Evolutionary conservation across 2,329 filamentous ascomycete genomes (phyloP), one percentile per base, ranked within the genome.

Genomic region (Fusarium praegraminearum): DNA sequence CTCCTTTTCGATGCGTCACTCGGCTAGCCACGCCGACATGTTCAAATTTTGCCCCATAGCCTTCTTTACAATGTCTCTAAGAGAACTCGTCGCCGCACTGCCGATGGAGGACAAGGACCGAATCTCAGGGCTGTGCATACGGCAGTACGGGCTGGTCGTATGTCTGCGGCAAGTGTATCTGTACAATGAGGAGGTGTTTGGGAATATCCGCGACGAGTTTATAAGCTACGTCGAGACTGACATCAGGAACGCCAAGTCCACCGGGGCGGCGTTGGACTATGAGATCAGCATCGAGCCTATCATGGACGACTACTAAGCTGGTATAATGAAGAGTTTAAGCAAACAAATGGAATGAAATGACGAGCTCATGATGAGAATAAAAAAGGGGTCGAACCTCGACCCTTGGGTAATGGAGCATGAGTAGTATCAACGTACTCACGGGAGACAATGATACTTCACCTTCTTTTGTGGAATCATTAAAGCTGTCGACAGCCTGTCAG

Each of bases 221-320:
- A 18, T 52, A n/a, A 24, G 18, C 22, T n/a, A 22, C 18, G 52
- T 68, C 3, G 56, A 54, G 22, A 18, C 45, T n/a, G 65, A 68
- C 10, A 61, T 68, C 13, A 26, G 22, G 2, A 28, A 49, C 7
- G 65, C 50, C 0, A 65, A 38, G 22, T 7, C 51, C 10, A 56
- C 52, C 1, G 65, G 60, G 13, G 52, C 50, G 12, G 32, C 54
- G 7, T 18, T 69, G 50, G 65, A 68, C 22, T 68, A 65, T 38
- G 65, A 68, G 41, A 47, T 68, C 13, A 69, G 49, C 5, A 61
- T 68, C 12, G 56, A 58, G 49, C 59, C 59, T 7, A 46, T 67
- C 7, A 52, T 51, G 13, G 30, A 52, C n/a, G 55, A 24, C 26
- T 33, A 28, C 18, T 28, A 57, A 60, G 40, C 12, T 35, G 9